These are phyloP conservation scores for Pyracantha coccinea DNA, from an alignment of 331 rosid species.

Conservation along the genomic window DNA sequence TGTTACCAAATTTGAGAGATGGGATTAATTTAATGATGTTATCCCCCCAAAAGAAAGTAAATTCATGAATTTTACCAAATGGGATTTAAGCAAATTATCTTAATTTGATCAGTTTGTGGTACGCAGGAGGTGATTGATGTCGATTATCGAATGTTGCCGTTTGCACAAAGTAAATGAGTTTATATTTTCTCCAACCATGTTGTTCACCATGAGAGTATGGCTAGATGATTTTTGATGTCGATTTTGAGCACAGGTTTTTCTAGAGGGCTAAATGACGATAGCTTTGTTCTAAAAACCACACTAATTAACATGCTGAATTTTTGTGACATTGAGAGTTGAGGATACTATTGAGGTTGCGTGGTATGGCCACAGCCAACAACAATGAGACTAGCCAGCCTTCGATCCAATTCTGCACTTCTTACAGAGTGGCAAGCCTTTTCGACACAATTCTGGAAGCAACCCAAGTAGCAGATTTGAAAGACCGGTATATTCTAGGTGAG, in stretches of 20 bases:
- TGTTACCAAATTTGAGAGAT: not conserved
- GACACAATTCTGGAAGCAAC: slow-evolving; percentile 21
- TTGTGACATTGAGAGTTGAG: not conserved
- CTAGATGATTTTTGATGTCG: not conserved
- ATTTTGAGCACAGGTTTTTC: not conserved
- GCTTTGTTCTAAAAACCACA: not conserved
- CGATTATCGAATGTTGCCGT: slow-evolving; percentile 3
- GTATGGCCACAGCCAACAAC: slow-evolving; percentile 12
- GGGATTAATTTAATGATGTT: not conserved
- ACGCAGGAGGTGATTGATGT: slow-evolving; percentile 9
- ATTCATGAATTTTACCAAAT: not conserved
- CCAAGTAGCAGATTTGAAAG: slow-evolving; percentile 27
- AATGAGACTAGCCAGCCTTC: not conserved
- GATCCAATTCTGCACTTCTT: slow-evolving; percentile 17
- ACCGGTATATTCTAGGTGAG: slow-evolving; percentile 29
- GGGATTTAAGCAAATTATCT: not conserved
- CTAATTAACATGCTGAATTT: not conserved
- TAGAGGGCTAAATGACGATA: not conserved
- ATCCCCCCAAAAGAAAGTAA: not conserved
- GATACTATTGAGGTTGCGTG: not conserved
- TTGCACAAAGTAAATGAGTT: not conserved
- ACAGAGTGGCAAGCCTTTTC: slow-evolving; percentile 18
- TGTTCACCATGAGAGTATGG: not conserved
- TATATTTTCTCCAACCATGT: not conserved
- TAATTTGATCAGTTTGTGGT: not conserved